These are phyloP conservation scores for Nowakowskiella sp. DNA, from an alignment of 192 early-diverging fungal species.

Conservation along the genomic window DNA sequence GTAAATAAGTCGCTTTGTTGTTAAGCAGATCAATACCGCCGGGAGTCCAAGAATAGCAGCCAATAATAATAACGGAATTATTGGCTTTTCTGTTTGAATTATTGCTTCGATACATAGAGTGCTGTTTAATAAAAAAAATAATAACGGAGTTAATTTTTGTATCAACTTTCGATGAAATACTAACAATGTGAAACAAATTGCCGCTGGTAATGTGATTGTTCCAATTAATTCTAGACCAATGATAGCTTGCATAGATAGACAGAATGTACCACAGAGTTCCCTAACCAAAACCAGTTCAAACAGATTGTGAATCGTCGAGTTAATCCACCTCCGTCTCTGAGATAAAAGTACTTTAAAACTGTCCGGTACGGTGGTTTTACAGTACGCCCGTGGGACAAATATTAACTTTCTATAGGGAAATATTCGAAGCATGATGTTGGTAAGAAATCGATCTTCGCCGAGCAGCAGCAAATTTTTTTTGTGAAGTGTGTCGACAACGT, in stretches of 20 bases:
- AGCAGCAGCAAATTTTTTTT: conserved; percentile 88
- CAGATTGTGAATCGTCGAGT: conserved; percentile 94
- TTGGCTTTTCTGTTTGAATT: conserved; percentile 1
- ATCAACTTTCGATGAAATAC: conserved; percentile 32
- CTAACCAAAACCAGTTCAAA: conserved; percentile 85
- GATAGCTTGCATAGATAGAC: conserved; percentile 61
- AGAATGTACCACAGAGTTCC: conserved; percentile 92
- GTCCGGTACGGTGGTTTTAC: conserved; percentile 86
- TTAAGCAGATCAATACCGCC: conserved; percentile 82
- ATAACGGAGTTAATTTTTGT: conserved; percentile 21
- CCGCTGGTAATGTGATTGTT: conserved; percentile 69
- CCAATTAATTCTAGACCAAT: conserved; percentile 51
- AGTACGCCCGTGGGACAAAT: conserved; percentile 86
- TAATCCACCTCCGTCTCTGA: conserved; percentile 94
- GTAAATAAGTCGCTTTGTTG: conserved; percentile 76
- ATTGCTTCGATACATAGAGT: conserved; percentile 13
- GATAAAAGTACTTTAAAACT: conserved; percentile 76
- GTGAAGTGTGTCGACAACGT: conserved; percentile 60
- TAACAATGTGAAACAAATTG: conserved; percentile 69
- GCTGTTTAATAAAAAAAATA: conserved; percentile 19
- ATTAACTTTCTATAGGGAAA: conserved; percentile 93
- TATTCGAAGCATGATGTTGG: conserved; percentile 86
- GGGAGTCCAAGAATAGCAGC: conserved; percentile 79
- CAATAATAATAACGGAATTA: conserved; percentile 67
- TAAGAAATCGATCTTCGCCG: conserved; percentile 93